These are phyloP conservation scores for Tinospora cordifolia DNA, from an alignment of 164 flowering plant species.

Conservation along the genomic window DNA sequence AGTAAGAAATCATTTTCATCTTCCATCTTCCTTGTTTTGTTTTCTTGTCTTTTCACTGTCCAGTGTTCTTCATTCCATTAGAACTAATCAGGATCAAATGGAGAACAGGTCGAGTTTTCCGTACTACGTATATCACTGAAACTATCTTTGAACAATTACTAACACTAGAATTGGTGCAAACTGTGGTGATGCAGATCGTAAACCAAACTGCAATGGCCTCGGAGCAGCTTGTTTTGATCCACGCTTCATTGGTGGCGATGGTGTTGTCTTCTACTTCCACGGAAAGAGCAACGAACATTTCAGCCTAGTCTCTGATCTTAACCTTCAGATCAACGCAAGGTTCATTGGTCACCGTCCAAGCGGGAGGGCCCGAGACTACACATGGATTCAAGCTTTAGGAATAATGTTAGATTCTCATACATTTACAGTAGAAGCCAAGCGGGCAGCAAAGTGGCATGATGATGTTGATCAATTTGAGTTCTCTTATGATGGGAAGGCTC, in stretches of 20 bases:
- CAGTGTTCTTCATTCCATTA: background rate
- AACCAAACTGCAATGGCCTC: conserved; percentile 52
- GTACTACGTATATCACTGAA: background rate
- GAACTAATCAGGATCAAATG: background rate
- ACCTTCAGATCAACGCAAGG: conserved; percentile 33
- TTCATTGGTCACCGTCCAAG: conserved; percentile 54
- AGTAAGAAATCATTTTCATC: conserved; percentile 18
- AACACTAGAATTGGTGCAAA: background rate
- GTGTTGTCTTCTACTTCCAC: conserved; percentile 72
- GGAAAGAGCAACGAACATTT: conserved; percentile 57
- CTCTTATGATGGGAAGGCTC: conserved; percentile 37
- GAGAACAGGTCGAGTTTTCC: background rate
- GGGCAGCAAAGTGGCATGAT: conserved; percentile 39
- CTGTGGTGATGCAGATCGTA: conserved; percentile 25
- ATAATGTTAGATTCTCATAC: conserved; percentile 43
- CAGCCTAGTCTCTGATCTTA: conserved; percentile 47
- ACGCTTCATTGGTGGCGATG: conserved; percentile 66
- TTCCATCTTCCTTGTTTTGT: background rate
- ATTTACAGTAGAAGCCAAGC: conserved; percentile 47
- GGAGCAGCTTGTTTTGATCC: conserved; percentile 82
- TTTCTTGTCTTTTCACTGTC: background rate
- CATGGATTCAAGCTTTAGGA: conserved; percentile 77
- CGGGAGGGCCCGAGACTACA: conserved; percentile 57
- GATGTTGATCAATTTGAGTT: conserved; percentile 49
- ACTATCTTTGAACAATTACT: background rate